A percentile compares a stretch with the other conserved stretches of the same genome.
These are phyloP conservation scores for Sapria himalayana DNA, from an alignment of 345 rosid genomes.

Conservation along the genomic window DNA sequence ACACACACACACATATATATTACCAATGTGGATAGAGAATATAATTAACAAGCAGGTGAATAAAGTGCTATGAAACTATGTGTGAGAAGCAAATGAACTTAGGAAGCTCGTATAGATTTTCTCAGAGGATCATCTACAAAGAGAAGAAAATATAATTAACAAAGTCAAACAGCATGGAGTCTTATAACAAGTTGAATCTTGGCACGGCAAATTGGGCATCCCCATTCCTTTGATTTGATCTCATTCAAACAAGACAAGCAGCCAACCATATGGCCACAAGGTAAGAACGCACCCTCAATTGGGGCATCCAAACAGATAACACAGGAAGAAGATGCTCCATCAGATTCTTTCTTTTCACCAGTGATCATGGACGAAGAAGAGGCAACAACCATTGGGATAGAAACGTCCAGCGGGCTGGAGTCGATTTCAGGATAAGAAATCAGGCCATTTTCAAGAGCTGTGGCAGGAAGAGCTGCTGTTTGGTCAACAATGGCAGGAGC, in stretches of 20 bases:
- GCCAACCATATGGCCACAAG: constrained; percentile 95
- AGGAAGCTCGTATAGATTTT: too few relatives aligned
- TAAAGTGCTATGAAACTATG: too few relatives aligned
- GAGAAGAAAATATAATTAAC: too few relatives aligned
- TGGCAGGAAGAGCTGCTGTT: constrained; percentile 49
- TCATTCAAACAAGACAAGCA: constrained; percentile 84
- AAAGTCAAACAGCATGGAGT: constrained; percentile 48
- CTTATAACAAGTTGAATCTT: constrained; percentile 60
- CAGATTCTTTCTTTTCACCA: constrained; percentile 27
- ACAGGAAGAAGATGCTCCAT: constrained; percentile 26
- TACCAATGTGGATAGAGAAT: too few relatives aligned
- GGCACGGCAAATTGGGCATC: constrained; percentile 89
- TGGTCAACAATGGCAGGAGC: constrained; percentile 13
- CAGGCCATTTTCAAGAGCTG: constrained; percentile 32
- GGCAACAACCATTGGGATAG: constrained; percentile 15
- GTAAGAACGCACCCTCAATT: constrained; percentile 82
- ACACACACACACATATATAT: too few relatives aligned
- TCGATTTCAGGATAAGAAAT: constrained; percentile 72
- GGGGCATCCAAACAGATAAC: constrained; percentile 85
- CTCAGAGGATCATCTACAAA: too few relatives aligned
- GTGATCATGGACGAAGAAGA: constrained; percentile 7
- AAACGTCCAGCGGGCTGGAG: constrained; percentile 24
- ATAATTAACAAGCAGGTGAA: too few relatives aligned
- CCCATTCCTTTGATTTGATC: constrained; percentile 67
- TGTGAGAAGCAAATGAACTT: too few relatives aligned